Base-by-base conservation (phyloP, 176 grass and related monocot genomes). In the Aegilops umbellulata region DNA sequence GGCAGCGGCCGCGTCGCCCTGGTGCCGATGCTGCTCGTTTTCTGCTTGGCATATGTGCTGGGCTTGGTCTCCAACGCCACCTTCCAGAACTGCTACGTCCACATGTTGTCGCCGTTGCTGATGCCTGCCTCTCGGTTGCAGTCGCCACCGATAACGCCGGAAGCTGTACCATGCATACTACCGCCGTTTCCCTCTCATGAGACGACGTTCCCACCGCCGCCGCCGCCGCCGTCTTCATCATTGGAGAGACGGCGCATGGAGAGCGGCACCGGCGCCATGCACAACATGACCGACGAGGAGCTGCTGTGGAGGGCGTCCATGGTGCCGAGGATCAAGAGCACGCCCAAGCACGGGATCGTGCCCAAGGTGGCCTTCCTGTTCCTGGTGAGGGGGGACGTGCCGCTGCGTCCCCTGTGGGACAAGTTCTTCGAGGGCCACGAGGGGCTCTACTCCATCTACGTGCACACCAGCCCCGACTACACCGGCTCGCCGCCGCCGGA, bases 341-440 rank as follows among this genome's bases (percentile, higher is more conserved):
- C 63, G 60, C 81, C 85, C 2, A 76, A 76, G 55, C 85, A 81
- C 84, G 62, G 44, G 7, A 74, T 60, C 78, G 78, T 75, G 75
- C 87, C 86, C 9, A 97, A 95, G 87, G 74, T 97, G 12, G 90
- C 95, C 3, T 97, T 97, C 86, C 17, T 97, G 84, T 97, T 97
- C 83, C 86, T 94, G 7, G 90, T 87, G 11, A 87, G 81, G 23
- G 88, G 90, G 8, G 41, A 76, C 8, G 55, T 94, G 38, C 95
- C 86, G 1, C 39, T 97, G 16, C 89, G 93, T 26, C 93, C 87
- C 17, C 25, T 93, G 14, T 97, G 95, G 95, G 95, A 98, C 51
- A 86, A 87, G 68, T 98, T 93, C 89, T 95, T 98, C 77, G 24
- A 89, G 1, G 93, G 95, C 1, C 41, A 93, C 65, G 8, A 95